Percentiles rank a stretch among this genome's conserved stretches.
Evolutionary conservation across 441 rosid species (phyloP).

Genomic region (Melastoma candidum): DNA sequence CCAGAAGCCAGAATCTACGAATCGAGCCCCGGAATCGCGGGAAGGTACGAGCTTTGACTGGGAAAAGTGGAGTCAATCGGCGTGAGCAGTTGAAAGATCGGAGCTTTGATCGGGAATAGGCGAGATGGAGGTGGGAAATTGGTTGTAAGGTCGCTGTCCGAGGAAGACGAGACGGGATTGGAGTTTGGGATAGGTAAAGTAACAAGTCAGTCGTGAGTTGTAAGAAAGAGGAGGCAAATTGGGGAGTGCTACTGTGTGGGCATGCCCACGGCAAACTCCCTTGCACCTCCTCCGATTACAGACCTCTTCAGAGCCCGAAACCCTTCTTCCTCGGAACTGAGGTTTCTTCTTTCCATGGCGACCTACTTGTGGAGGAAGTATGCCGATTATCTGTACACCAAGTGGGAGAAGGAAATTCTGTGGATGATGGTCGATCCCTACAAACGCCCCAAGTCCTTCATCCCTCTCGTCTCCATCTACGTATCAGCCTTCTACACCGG

Average conservation of each 20-base stretch:
- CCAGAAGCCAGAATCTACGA: background rate
- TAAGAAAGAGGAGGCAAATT: no score
- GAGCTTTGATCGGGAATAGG: background rate
- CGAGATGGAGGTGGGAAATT: no score
- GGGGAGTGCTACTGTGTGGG: no score
- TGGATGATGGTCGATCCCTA: slow-evolving; percentile 89
- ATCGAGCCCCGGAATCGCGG: background rate
- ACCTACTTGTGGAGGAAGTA: slow-evolving; percentile 81
- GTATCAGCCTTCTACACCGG: slow-evolving; percentile 83
- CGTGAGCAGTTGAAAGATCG: background rate
- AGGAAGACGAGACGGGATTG: background rate
- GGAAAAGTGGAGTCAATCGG: background rate
- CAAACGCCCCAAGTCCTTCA: slow-evolving; percentile 74
- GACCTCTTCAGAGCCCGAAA: no score
- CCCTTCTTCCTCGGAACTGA: no score
- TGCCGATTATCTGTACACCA: slow-evolving; percentile 57
- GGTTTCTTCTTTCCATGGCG: slow-evolving; percentile 18
- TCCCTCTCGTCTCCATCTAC: slow-evolving; percentile 50
- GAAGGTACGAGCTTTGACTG: background rate
- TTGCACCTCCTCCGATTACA: no score
- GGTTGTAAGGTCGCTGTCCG: slow-evolving; percentile 3
- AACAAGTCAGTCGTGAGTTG: no score
- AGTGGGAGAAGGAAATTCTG: slow-evolving; percentile 59
- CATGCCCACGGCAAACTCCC: no score
- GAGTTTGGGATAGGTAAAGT: no score